Conservation (phyloP, 164 flowering plant genomes). For the Vitis riparia region DNA sequence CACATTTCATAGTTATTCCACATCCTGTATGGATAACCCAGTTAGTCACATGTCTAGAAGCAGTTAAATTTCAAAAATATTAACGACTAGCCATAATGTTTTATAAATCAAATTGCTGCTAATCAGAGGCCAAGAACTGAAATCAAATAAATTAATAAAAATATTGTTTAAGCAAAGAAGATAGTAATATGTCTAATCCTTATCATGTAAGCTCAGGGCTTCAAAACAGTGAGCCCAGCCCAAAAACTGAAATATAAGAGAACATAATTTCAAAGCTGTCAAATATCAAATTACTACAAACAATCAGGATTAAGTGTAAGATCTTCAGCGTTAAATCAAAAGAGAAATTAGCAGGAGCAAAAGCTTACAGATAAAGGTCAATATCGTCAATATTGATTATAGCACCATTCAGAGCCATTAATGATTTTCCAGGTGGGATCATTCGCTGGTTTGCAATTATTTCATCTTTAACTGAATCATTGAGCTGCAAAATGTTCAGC, state of each 20-base stretch:
- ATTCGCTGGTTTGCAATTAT: constrained; percentile 88
- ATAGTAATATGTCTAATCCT: neutral
- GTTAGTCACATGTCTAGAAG: too few relatives aligned
- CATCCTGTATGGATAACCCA: too few relatives aligned
- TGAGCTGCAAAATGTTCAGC: constrained; percentile 57
- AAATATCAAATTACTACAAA: neutral
- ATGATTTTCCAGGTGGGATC: constrained; percentile 98
- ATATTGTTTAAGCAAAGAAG: too few relatives aligned
- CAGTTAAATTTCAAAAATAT: too few relatives aligned
- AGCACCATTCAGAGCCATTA: constrained; percentile 98
- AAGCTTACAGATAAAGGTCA: constrained; percentile 87
- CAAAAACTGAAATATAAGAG: neutral
- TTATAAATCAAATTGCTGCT: too few relatives aligned
- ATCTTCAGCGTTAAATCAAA: neutral
- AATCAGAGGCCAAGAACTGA: too few relatives aligned
- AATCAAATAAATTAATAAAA: too few relatives aligned
- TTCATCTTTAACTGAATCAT: constrained; percentile 89
- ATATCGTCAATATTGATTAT: constrained; percentile 89
- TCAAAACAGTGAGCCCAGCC: neutral
- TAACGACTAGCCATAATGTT: too few relatives aligned
- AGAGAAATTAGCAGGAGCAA: constrained; percentile 9
- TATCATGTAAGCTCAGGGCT: neutral
- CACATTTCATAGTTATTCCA: too few relatives aligned
- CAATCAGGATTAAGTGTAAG: neutral
- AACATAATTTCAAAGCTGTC: neutral